These are phyloP conservation scores for Arthrobotrys sphaeroides DNA, from an alignment of 2,329 filamentous ascomycete species.

Conservation along the genomic window DNA sequence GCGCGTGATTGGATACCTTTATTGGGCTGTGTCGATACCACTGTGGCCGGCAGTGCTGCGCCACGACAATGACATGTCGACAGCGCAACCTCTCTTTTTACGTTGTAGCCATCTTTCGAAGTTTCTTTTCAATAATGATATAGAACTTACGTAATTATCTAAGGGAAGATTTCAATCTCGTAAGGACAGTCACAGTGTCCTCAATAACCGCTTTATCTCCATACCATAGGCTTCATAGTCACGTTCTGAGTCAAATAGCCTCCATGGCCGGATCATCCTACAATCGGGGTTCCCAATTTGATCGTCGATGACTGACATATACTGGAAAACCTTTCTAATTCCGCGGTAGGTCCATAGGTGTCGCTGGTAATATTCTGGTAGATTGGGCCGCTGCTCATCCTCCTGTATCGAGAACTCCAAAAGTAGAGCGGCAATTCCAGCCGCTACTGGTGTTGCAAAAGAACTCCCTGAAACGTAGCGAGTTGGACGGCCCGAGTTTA, in stretches of 20 bases:
- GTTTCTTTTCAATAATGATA: too few species aligned
- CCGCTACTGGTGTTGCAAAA: slow-evolving; percentile 10
- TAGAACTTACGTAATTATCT: too few species aligned
- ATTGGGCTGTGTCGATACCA: too few species aligned
- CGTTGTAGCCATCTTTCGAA: too few species aligned
- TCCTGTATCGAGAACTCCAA: slow-evolving; percentile 13
- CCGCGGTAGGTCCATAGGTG: neutral
- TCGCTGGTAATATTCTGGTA: neutral
- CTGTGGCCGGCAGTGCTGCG: too few species aligned
- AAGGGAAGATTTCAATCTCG: too few species aligned
- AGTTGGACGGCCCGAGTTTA: neutral
- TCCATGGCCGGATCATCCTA: neutral
- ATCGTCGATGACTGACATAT: neutral
- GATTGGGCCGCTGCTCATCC: neutral
- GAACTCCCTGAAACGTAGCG: slow-evolving; percentile 7
- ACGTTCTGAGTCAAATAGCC: neutral
- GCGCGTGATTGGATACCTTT: too few species aligned
- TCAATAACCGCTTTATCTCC: neutral
- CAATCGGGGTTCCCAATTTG: neutral
- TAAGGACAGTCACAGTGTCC: neutral
- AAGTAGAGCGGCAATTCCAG: neutral
- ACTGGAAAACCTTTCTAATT: neutral
- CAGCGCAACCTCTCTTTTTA: too few species aligned
- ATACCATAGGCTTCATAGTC: neutral
- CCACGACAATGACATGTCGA: too few species aligned